These are phyloP conservation scores for Mycosphaerella sp. DNA, from an alignment of 2,329 filamentous ascomycete genomes.

Conservation along the genomic window DNA sequence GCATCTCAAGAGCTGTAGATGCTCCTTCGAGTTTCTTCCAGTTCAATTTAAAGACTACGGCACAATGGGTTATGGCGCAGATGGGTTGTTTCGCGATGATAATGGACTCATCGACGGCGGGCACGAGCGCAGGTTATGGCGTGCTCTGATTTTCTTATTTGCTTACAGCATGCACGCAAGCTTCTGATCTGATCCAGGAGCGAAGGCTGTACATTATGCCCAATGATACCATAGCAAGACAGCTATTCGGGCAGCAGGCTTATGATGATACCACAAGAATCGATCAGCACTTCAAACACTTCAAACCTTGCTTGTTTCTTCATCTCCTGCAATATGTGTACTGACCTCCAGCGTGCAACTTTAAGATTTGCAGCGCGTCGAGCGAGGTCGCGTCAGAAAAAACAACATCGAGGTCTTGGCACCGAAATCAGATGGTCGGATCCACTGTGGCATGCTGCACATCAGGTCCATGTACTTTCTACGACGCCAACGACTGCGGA, in stretches of 20 bases:
- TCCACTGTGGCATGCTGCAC: no score
- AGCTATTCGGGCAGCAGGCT: conserved; percentile 23
- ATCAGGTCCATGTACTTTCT: no score
- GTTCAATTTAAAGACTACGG: conserved; percentile 23
- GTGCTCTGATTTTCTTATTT: conserved; percentile 21
- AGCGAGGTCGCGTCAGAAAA: conserved; percentile 3
- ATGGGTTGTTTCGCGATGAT: conserved; percentile 32
- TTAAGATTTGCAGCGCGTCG: conserved; percentile 2
- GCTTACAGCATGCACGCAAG: conserved; percentile 19
- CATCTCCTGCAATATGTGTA: neutral
- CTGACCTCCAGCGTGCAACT: conserved; percentile 2
- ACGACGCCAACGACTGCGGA: no score
- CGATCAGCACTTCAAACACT: conserved; percentile 21
- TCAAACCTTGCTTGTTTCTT: neutral
- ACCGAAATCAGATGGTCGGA: neutral
- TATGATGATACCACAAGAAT: conserved; percentile 28
- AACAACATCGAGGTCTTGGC: conserved; percentile 9
- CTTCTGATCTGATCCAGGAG: conserved; percentile 25
- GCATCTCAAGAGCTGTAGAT: conserved; percentile 89
- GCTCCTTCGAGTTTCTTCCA: conserved; percentile 22
- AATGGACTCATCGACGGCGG: conserved; percentile 33
- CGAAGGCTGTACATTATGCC: conserved; percentile 27
- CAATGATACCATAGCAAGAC: conserved; percentile 18
- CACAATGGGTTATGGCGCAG: conserved; percentile 31
- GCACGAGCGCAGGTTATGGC: conserved; percentile 30